A percentile compares a stretch with the other conserved stretches of the same genome.
Evolutionary conservation across 192 early-diverging fungal species (phyloP).

Genomic region (Jimgerdemannia lactiflua): DNA sequence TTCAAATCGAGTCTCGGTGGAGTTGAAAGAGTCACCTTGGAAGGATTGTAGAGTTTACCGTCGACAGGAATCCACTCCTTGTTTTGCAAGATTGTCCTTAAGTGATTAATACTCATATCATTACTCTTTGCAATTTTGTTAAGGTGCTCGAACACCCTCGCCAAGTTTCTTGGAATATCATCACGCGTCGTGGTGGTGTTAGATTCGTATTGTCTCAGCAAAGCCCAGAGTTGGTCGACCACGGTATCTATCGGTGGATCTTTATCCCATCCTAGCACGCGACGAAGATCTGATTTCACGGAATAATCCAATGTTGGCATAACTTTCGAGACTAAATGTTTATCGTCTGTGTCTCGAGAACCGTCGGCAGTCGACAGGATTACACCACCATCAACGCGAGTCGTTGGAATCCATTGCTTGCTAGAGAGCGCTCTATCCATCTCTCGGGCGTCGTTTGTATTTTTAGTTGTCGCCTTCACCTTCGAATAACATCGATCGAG

Average conservation of each 20-base stretch:
- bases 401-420: neutral
- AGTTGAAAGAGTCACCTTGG: no score
- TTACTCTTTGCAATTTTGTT: no score
- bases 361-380: neutral
- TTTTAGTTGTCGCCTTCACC: neutral
- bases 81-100: no score
- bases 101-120: no score
- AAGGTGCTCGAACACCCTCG: no score
- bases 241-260: slow-evolving; percentile 21
- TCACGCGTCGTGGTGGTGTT: neutral
- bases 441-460: neutral
- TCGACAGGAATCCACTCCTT: no score
- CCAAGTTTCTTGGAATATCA: neutral
- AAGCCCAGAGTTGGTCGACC: slow-evolving; percentile 3
- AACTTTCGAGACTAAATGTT: slow-evolving; percentile 2
- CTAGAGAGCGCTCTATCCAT: neutral
- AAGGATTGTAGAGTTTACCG: no score
- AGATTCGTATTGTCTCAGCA: neutral
- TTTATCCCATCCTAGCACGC: slow-evolving; percentile 19
- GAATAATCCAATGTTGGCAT: neutral
- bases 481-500: neutral
- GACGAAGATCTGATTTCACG: slow-evolving; percentile 3
- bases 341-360: neutral
- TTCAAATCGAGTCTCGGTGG: no score
- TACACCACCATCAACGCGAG: neutral